phyloP scores from a whole-genome alignment of 805 yeast species.

The Trichomonascus vanleenenianus region DNA sequence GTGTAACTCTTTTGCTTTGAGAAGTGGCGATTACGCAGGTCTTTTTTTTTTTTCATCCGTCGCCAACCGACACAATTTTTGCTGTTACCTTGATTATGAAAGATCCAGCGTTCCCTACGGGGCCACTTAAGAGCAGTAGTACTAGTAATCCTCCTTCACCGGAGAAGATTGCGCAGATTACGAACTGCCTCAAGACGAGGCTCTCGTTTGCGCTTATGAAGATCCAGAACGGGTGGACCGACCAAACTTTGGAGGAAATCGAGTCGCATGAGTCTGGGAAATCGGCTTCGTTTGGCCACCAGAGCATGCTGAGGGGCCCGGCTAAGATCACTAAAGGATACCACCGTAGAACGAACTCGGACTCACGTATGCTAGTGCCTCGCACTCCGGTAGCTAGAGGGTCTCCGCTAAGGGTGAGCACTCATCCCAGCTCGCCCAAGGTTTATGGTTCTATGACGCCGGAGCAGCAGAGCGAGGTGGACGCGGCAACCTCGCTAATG shows the following conservation, averaged over 20 bases:
- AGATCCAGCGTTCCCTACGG: no score
- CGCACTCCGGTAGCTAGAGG: no score
- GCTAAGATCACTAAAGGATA: slow-evolving; percentile 7
- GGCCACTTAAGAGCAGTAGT: no score
- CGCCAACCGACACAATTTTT: no score
- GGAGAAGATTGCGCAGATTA: slow-evolving; percentile 36
- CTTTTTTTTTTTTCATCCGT: no score
- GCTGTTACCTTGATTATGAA: no score
- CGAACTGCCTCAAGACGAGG: slow-evolving; percentile 26
- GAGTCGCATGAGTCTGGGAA: slow-evolving; percentile 4
- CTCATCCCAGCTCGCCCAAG: no score
- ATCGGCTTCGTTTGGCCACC: background rate
- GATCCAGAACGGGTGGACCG: slow-evolving; percentile 14
- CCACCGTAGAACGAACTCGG: slow-evolving; percentile 9
- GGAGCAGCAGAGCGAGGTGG: slow-evolving; percentile 9
- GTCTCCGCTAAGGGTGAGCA: no score
- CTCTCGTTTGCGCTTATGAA: slow-evolving; percentile 13
- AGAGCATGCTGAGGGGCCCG: background rate
- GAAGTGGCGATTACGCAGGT: no score
- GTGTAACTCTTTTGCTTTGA: no score
- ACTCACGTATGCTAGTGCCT: background rate
- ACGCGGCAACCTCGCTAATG: slow-evolving; percentile 14
- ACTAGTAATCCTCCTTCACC: background rate
- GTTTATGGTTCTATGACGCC: no score
- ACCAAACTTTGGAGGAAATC: slow-evolving; percentile 10